phyloP scores from a whole-genome alignment of 805 yeast genomes.

The Kuraishia floccosa region DNA sequence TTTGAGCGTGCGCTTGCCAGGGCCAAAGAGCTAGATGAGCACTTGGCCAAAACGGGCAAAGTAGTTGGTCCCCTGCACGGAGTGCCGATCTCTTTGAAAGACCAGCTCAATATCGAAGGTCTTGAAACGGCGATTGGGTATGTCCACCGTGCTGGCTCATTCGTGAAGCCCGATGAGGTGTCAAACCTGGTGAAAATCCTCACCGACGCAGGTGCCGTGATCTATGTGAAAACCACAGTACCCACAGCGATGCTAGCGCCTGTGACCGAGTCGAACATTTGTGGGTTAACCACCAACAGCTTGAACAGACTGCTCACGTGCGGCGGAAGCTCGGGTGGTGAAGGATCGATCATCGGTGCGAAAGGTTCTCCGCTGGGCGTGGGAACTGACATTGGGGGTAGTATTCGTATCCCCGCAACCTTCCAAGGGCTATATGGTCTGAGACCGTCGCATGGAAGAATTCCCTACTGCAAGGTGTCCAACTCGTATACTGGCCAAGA shows the following conservation, averaged over 20 bases:
- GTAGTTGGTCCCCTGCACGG: slow-evolving; percentile 52
- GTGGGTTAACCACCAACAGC: slow-evolving; percentile 40
- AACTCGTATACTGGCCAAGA: slow-evolving; percentile 26
- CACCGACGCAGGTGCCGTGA: slow-evolving; percentile 32
- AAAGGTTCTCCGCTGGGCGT: slow-evolving; percentile 31
- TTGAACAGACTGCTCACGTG: slow-evolving; percentile 10
- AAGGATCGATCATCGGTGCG: slow-evolving; percentile 42
- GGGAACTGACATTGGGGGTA: slow-evolving; percentile 90
- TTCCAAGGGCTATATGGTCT: slow-evolving; percentile 64
- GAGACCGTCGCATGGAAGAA: slow-evolving; percentile 44
- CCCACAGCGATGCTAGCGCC: slow-evolving; percentile 20
- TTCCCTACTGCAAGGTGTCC: slow-evolving; percentile 23
- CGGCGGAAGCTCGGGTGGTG: slow-evolving; percentile 84
- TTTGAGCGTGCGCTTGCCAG: slow-evolving; percentile 41
- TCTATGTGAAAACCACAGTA: slow-evolving; percentile 37
- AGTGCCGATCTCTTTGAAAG: slow-evolving; percentile 46
- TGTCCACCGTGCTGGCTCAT: slow-evolving; percentile 21
- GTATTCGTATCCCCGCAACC: slow-evolving; percentile 48
- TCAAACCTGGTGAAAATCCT: slow-evolving; percentile 22
- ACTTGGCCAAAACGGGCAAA: slow-evolving; percentile 30
- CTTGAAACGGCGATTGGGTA: slow-evolving; percentile 26
- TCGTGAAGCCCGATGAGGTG: slow-evolving; percentile 21
- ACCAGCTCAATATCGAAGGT: slow-evolving; percentile 24
- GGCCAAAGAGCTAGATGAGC: slow-evolving; percentile 41
- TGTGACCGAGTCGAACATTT: slow-evolving; percentile 8